Percentiles rank a stretch among this genome's conserved stretches.
phyloP scores from a whole-genome alignment of 495 filamentous ascomycete species.

The Talaromyces proteolyticus region DNA sequence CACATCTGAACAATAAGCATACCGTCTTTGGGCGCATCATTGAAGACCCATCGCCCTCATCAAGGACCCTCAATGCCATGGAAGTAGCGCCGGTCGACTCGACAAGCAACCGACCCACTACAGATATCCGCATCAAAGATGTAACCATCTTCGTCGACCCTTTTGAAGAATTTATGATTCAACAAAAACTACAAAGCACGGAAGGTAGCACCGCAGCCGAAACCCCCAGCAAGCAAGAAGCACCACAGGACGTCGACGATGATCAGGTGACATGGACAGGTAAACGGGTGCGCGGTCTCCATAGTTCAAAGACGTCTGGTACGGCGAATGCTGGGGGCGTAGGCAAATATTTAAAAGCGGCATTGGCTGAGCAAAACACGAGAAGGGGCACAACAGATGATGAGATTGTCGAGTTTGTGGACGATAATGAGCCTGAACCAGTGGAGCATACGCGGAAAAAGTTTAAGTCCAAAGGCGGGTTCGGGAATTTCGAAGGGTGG shows the following conservation, averaged over 20 bases:
- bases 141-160: conserved; percentile 89
- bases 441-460: conserved; percentile 77
- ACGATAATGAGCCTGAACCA: conserved; percentile 50
- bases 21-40: conserved; percentile 91
- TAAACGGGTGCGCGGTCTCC: conserved; percentile 60
- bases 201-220: conserved; percentile 37
- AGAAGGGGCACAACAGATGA: conserved; percentile 32
- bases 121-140: conserved; percentile 74
- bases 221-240: conserved; percentile 29
- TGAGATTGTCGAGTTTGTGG: conserved; percentile 52
- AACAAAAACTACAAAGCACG: conserved; percentile 46
- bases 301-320: conserved; percentile 44
- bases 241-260: conserved; percentile 58
- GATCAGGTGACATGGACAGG: conserved; percentile 90
- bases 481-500: conserved; percentile 91
- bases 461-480: conserved; percentile 62
- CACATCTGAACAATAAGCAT: conserved; percentile 89
- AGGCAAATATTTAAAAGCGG: conserved; percentile 74
- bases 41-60: conserved; percentile 59
- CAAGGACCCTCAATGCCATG: conserved; percentile 58
- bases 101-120: conserved; percentile 61
- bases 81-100: conserved; percentile 65
- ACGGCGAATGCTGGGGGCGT: conserved; percentile 46
- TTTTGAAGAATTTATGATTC: conserved; percentile 75
- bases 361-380: conserved; percentile 24